Evolutionary conservation across 2,329 filamentous ascomycete species (phyloP).

Genomic region (Paraconiothyrium brasiliense): DNA sequence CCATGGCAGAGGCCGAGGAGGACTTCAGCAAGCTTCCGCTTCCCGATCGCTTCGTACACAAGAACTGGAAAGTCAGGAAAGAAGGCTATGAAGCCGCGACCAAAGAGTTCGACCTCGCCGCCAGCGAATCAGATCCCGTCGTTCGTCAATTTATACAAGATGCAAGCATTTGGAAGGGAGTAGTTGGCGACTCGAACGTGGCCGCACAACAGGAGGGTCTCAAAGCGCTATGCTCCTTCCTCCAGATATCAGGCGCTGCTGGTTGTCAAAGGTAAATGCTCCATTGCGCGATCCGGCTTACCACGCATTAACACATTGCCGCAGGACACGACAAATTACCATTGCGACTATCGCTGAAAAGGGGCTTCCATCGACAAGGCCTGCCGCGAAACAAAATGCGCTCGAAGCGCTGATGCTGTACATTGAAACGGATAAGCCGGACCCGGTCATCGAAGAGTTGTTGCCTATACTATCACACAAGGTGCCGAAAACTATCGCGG

Average conservation of each 20-base stretch:
- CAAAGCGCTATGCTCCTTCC: constrained; percentile 85
- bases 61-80: constrained; percentile 98
- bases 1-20: constrained; percentile 84
- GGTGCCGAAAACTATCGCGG: constrained; percentile 86
- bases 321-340: constrained; percentile 76
- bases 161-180: constrained; percentile 86
- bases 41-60: constrained; percentile 83
- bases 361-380: constrained; percentile 84
- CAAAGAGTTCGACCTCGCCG: constrained; percentile 84
- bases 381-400: constrained; percentile 86
- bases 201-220: constrained; percentile 95
- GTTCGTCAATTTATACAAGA: constrained; percentile 91
- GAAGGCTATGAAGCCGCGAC: constrained; percentile 91
- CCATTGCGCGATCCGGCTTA: not conserved
- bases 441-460: constrained; percentile 88
- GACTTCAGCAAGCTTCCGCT: constrained; percentile 81
- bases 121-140: constrained; percentile 83
- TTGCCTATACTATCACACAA: constrained; percentile 85
- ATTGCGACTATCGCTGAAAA: constrained; percentile 88
- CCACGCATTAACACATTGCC: constrained; percentile 22
- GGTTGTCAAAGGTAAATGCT: constrained; percentile 72
- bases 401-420: constrained; percentile 88
- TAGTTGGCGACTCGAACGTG: constrained; percentile 93
- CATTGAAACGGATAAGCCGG: constrained; percentile 86
- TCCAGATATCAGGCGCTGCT: constrained; percentile 87